Conservation (phyloP, 108 stramenopile genomes). For the Discostella stelligeroides region DNA sequence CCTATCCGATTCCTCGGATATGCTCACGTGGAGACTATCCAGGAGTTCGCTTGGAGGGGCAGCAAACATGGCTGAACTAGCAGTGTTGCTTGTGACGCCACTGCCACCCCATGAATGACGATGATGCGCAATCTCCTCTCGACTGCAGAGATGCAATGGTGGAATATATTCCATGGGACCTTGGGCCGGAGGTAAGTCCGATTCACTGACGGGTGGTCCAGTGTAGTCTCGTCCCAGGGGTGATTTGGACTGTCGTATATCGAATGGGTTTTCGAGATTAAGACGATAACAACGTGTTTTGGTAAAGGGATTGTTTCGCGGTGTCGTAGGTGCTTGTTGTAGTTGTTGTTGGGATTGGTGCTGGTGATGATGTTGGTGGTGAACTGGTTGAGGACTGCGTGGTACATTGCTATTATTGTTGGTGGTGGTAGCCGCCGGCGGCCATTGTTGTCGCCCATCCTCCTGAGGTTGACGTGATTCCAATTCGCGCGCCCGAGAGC, state of each 20-base stretch:
- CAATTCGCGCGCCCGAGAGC: conserved; percentile 1
- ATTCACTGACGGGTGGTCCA: conserved; percentile 35
- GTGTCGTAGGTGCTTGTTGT: conserved; percentile 3
- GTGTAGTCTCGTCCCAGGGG: conserved; percentile 37
- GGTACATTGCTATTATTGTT: background rate
- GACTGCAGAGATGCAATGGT: conserved; percentile 30
- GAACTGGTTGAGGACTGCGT: conserved; percentile 5
- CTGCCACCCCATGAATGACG: conserved; percentile 29
- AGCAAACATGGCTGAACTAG: background rate
- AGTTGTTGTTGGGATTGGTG: background rate
- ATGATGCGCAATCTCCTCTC: conserved; percentile 19
- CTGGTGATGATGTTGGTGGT: conserved; percentile 1
- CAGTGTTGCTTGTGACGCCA: background rate
- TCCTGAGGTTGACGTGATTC: conserved; percentile 37
- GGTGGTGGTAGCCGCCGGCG: background rate
- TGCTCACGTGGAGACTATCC: conserved; percentile 34
- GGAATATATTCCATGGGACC: conserved; percentile 44
- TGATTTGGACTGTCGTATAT: conserved; percentile 17
- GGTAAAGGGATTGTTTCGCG: conserved; percentile 15
- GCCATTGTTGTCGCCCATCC: conserved; percentile 26
- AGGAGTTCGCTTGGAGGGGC: conserved; percentile 20
- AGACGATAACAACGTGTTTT: conserved; percentile 77
- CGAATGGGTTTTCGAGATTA: conserved; percentile 67
- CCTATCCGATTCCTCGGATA: conserved; percentile 14
- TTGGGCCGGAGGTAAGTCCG: conserved; percentile 33